A percentile compares a stretch with the other conserved stretches of the same genome.
phyloP scores from a whole-genome alignment of 148 eudicot species.

The Bassia scoparia region DNA sequence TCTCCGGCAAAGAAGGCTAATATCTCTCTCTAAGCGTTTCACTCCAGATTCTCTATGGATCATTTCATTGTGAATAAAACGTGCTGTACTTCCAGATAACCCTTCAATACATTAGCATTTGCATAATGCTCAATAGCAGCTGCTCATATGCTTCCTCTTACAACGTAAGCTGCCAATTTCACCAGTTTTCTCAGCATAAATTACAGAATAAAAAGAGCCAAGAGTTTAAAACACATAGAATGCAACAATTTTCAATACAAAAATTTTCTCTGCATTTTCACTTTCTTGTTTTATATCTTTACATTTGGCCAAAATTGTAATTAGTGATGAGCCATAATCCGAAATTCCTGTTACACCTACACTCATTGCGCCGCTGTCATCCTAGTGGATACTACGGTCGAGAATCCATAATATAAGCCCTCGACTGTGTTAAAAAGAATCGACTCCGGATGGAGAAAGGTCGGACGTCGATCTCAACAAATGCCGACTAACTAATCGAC shows the following conservation, averaged over 20 bases:
- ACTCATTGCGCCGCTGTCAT: too few species aligned
- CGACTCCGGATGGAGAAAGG: too few species aligned
- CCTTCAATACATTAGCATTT: conserved; percentile 68
- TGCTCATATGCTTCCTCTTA: conserved; percentile 47
- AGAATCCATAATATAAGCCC: too few species aligned
- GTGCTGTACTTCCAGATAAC: conserved; percentile 58
- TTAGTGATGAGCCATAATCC: too few species aligned
- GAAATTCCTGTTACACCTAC: too few species aligned
- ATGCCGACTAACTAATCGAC: too few species aligned
- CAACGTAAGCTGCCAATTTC: conserved; percentile 36
- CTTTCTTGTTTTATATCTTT: too few species aligned
- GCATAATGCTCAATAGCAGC: conserved; percentile 64
- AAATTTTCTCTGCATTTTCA: too few species aligned
- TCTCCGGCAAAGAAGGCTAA: conserved; percentile 82
- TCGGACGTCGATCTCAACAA: too few species aligned
- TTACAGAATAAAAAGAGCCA: neutral
- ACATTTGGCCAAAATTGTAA: too few species aligned
- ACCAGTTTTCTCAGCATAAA: neutral
- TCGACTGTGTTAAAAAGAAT: too few species aligned
- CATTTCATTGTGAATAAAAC: conserved; percentile 51
- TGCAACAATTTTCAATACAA: neutral
- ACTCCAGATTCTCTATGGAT: conserved; percentile 64
- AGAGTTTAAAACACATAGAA: neutral
- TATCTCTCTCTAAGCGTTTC: conserved; percentile 55
- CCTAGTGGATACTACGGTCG: too few species aligned